Evolutionary conservation across 108 stramenopile genomes (phyloP).

Genomic region (Cyclostephanos invisitatus): DNA sequence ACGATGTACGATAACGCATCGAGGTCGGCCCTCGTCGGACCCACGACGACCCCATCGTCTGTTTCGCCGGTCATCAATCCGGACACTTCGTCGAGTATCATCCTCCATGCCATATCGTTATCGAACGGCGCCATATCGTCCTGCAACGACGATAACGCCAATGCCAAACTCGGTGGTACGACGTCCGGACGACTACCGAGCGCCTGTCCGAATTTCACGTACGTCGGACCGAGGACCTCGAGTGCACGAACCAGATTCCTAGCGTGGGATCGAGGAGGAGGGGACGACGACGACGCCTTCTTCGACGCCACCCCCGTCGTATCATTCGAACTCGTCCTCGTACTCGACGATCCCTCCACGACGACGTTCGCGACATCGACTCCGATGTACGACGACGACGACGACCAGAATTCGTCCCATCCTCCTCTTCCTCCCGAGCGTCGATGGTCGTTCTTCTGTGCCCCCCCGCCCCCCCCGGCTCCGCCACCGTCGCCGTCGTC

Average conservation of each 20-base stretch:
- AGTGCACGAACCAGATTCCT: conserved; percentile 52
- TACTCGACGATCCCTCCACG: no score
- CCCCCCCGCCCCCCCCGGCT: no score
- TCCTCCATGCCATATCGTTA: conserved; percentile 46
- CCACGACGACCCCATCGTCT: no score
- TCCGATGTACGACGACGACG: no score
- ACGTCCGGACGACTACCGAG: conserved; percentile 74
- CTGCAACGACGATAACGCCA: conserved; percentile 58
- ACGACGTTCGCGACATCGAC: no score
- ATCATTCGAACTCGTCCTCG: no score
- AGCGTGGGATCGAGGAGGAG: conserved; percentile 41
- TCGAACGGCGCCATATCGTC: conserved; percentile 79
- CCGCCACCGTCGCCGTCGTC: no score
- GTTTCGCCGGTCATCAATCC: background rate
- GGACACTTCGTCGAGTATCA: conserved; percentile 51
- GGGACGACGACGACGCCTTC: no score
- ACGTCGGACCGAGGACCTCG: conserved; percentile 73
- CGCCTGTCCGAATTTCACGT: conserved; percentile 82
- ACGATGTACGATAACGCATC: conserved; percentile 22
- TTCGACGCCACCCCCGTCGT: no score
- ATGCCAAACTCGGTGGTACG: conserved; percentile 60
- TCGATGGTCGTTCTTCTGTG: no score
- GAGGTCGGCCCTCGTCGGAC: conserved; percentile 15
- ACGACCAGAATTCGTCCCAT: no score
- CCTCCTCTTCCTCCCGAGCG: no score